Conservation (phyloP, 129 eudicot species). For the Artemisia argyi region DNA sequence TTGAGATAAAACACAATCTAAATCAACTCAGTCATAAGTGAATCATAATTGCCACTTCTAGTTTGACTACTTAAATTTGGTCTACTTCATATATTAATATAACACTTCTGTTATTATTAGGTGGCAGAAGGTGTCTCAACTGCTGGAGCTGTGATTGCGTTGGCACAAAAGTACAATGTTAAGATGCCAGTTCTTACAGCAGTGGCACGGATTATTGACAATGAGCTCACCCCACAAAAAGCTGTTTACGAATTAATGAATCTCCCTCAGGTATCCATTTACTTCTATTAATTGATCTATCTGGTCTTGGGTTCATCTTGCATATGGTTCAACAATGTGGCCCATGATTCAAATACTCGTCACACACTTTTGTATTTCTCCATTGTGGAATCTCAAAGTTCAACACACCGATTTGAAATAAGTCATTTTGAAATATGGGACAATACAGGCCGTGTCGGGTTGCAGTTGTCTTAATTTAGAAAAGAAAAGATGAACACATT, state of each 20-base stretch:
- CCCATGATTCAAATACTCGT: too few relatives aligned
- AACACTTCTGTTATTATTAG: slow-evolving; percentile 34
- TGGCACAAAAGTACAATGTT: slow-evolving; percentile 95
- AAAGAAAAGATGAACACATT: too few relatives aligned
- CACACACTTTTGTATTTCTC: too few relatives aligned
- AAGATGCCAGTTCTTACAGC: slow-evolving; percentile 96
- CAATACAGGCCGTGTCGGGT: too few relatives aligned
- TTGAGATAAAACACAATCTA: background rate
- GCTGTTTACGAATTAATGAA: slow-evolving; percentile 92
- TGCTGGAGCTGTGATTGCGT: slow-evolving; percentile 95
- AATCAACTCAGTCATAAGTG: slow-evolving; percentile 1
- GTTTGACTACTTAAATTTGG: background rate
- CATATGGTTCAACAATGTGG: too few relatives aligned
- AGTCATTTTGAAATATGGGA: too few relatives aligned
- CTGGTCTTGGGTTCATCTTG: background rate
- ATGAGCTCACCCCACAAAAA: slow-evolving; percentile 86
- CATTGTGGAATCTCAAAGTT: too few relatives aligned
- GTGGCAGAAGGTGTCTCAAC: slow-evolving; percentile 98
- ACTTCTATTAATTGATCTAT: background rate
- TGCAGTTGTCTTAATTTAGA: too few relatives aligned
- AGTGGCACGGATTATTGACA: slow-evolving; percentile 95
- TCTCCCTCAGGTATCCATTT: slow-evolving; percentile 77
- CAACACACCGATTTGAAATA: too few relatives aligned
- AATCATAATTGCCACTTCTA: background rate
- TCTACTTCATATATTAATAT: slow-evolving; percentile 5